Evolutionary conservation across 2,329 filamentous ascomycete species (phyloP), one percentile per base, ranked within the genome.

Genomic region (Calonectria montana): DNA sequence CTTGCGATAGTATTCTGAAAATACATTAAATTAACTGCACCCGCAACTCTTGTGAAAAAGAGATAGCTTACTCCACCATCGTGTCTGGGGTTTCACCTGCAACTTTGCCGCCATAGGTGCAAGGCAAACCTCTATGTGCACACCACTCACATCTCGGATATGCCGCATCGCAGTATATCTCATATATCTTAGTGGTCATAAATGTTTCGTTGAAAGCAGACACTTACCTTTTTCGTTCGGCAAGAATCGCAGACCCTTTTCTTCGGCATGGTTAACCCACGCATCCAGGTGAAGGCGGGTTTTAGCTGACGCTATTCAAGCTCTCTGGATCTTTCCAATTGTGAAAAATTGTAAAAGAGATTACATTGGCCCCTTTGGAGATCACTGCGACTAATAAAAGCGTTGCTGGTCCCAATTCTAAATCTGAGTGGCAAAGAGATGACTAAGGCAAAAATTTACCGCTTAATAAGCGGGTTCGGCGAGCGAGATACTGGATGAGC

Each of bases 381-480:
- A 35, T 35, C 31, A 35, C 31, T 35, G 7, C 31, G 48, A 18
- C 47, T 29, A 53, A 53, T 31, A 29, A 53, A 25, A 6, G 25
- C 16, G 16, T 27, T 29, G 48, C 12, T 53, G 48, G n/a, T 53
- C 27, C 13, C 48, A 53, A n/a, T 53, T 16, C 48, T 18, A 53
- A 25, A n/a, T n/a, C 27, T 10, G 31, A 53, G 18, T 57, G 31
- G n/a, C n/a, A n/a, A 25, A 21, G 12, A 31, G 48, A 27, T 35
- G 31, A 35, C 31, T 35, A 35, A 35, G 31, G 10, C 31, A 12
- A 35, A 31, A 35, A 35, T 9, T 35, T 9, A 35, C 50, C 53
- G 53, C 53, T 57, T 57, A 57, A 57, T 57, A 57, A 57, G 53
- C 53, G 53, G 31, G 10, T 57, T 57, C 53, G 53, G 53, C 12